phyloP scores from a whole-genome alignment of 768 basidiomycete species.

The Fomitopsis serialis region DNA sequence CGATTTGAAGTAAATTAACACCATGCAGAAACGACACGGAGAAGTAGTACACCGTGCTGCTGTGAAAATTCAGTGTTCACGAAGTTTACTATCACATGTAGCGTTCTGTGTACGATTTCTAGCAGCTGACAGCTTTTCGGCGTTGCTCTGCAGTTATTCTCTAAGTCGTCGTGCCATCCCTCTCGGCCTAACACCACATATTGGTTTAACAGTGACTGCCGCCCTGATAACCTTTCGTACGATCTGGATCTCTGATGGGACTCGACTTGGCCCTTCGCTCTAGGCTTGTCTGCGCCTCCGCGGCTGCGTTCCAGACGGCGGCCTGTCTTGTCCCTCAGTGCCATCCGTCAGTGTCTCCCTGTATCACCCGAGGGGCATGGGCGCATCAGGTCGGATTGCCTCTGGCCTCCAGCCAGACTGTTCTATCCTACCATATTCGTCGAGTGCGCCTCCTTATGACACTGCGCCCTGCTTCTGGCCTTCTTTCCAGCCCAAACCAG shows the following conservation, averaged over 20 bases:
- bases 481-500: neutral
- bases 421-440: neutral
- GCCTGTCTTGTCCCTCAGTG: neutral
- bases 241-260: neutral
- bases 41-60: too few relatives aligned
- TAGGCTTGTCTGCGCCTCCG: neutral
- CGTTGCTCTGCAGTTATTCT: too few relatives aligned
- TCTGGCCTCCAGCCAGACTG: neutral
- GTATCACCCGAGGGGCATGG: neutral
- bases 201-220: neutral
- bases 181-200: too few relatives aligned
- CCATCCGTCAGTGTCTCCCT: neutral
- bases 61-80: too few relatives aligned
- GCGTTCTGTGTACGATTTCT: too few relatives aligned
- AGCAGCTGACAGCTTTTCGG: too few relatives aligned
- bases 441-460: neutral
- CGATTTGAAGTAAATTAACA: too few relatives aligned
- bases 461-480: neutral
- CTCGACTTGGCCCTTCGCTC: neutral
- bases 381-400: neutral
- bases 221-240: neutral
- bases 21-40: too few relatives aligned
- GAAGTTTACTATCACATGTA: too few relatives aligned
- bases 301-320: neutral
- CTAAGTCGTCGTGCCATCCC: too few relatives aligned